These are phyloP conservation scores for Aspergillus pseudotamarii DNA, from an alignment of 2,329 filamentous ascomycete species.

Conservation along the genomic window DNA sequence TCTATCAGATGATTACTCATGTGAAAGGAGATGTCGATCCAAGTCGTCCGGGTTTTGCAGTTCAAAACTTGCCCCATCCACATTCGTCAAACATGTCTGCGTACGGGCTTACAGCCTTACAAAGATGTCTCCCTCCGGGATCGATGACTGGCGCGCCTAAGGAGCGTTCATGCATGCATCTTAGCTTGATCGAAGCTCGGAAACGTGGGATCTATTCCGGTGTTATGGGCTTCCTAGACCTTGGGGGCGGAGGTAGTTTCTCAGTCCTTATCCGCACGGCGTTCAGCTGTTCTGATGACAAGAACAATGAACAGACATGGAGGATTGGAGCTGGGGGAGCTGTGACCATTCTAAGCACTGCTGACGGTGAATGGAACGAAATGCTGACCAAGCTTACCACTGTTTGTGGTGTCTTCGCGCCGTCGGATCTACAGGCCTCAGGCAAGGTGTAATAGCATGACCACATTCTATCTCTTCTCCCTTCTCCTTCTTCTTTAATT, in stretches of 20 bases:
- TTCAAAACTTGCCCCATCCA: slow-evolving; percentile 33
- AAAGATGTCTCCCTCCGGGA: slow-evolving; percentile 79
- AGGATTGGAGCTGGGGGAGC: slow-evolving; percentile 87
- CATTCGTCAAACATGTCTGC: slow-evolving; percentile 38
- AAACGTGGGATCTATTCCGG: slow-evolving; percentile 80
- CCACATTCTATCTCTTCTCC: neutral
- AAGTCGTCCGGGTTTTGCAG: slow-evolving; percentile 32
- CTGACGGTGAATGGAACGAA: slow-evolving; percentile 82
- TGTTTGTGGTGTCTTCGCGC: slow-evolving; percentile 46
- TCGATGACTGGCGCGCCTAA: slow-evolving; percentile 98
- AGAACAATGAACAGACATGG: slow-evolving; percentile 58
- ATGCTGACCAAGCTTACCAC: slow-evolving; percentile 75
- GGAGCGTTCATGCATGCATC: slow-evolving; percentile 83
- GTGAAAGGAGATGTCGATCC: slow-evolving; percentile 65
- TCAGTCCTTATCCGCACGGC: slow-evolving; percentile 87
- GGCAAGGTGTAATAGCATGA: slow-evolving; percentile 16
- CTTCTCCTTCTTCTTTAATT: neutral
- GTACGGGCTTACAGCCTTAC: slow-evolving; percentile 72
- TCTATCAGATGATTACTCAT: slow-evolving; percentile 89
- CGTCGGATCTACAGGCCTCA: slow-evolving; percentile 18
- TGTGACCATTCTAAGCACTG: slow-evolving; percentile 80
- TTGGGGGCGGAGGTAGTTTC: slow-evolving; percentile 83
- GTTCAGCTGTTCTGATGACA: slow-evolving; percentile 52
- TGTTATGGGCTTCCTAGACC: slow-evolving; percentile 86
- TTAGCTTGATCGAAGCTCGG: slow-evolving; percentile 67